Percentiles rank a stretch among this genome's conserved stretches.
These are phyloP conservation scores for Apiotrichum domesticum DNA, from an alignment of 1,284 basidiomycete species.

Conservation along the genomic window DNA sequence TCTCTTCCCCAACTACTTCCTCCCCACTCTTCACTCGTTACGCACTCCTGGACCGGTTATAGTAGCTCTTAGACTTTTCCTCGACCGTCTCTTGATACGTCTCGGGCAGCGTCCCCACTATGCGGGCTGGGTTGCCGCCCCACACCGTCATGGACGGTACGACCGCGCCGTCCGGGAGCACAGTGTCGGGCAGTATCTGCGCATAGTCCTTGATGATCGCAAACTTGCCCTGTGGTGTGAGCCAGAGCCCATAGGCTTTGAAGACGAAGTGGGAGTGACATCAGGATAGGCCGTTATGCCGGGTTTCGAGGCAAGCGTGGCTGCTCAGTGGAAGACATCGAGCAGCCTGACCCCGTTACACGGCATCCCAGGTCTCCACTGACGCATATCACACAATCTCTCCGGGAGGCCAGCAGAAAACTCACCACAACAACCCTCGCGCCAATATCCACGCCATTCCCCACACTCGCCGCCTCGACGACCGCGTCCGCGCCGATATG, in stretches of 20 bases:
- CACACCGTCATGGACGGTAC: slow-evolving; percentile 83
- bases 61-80: slow-evolving; percentile 68
- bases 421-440: slow-evolving; percentile 88
- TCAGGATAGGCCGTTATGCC: too few species aligned
- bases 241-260: too few species aligned
- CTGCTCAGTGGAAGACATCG: too few species aligned
- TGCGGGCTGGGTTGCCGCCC: slow-evolving; percentile 79
- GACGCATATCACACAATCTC: too few species aligned
- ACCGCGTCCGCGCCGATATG: slow-evolving; percentile 81
- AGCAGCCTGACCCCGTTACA: too few species aligned
- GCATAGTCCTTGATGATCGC: slow-evolving; percentile 95
- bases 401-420: slow-evolving; percentile 5
- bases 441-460: slow-evolving; percentile 90
- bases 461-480: slow-evolving; percentile 90
- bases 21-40: not conserved
- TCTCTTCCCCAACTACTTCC: not conserved
- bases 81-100: slow-evolving; percentile 78
- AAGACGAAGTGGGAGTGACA: too few species aligned
- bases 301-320: too few species aligned
- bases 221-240: slow-evolving; percentile 72
- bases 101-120: slow-evolving; percentile 79
- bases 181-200: slow-evolving; percentile 65
- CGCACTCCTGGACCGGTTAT: slow-evolving; percentile 56
- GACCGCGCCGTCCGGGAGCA: slow-evolving; percentile 87
- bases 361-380: too few species aligned